Conservation (phyloP, 1,284 basidiomycete species). For the Fomitopsis palustris region DNA sequence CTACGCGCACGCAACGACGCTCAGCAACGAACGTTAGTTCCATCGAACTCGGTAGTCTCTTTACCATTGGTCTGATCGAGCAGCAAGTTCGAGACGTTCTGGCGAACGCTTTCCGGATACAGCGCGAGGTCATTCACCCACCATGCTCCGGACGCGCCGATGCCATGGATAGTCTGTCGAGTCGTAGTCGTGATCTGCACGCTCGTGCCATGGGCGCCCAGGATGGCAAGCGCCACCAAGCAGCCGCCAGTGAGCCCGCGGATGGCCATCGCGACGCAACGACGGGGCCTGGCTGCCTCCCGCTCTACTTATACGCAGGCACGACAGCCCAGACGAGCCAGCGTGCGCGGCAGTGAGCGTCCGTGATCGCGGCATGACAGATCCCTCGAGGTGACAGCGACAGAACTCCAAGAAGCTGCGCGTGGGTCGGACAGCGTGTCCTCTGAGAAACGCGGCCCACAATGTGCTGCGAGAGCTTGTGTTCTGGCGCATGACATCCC, state of each 20-base stretch:
- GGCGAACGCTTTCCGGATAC: constrained; percentile 36
- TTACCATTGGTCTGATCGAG: constrained; percentile 18
- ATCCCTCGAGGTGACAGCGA: too few relatives aligned
- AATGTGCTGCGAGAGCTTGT: too few relatives aligned
- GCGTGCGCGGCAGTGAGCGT: too few relatives aligned
- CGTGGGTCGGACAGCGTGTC: too few relatives aligned
- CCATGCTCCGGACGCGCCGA: constrained; percentile 42
- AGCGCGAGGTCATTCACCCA: constrained; percentile 41
- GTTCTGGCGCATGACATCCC: too few relatives aligned
- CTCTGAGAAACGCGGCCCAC: too few relatives aligned
- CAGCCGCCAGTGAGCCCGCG: background rate
- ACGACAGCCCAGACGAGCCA: too few relatives aligned
- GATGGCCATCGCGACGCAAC: background rate
- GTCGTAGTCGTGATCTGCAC: constrained; percentile 13
- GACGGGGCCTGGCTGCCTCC: background rate
- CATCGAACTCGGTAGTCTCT: background rate
- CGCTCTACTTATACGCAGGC: too few relatives aligned
- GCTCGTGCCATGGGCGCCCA: background rate
- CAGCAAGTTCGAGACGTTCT: constrained; percentile 37
- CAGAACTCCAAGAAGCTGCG: too few relatives aligned
- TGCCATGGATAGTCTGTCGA: constrained; percentile 26
- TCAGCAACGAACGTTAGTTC: background rate
- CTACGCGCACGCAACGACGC: constrained; percentile 10
- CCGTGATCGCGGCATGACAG: too few relatives aligned
- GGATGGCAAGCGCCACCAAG: background rate